Percentiles rank a stretch among this genome's conserved stretches.
phyloP scores from a whole-genome alignment of 208 protist species.

The Leishmania guyanensis region DNA sequence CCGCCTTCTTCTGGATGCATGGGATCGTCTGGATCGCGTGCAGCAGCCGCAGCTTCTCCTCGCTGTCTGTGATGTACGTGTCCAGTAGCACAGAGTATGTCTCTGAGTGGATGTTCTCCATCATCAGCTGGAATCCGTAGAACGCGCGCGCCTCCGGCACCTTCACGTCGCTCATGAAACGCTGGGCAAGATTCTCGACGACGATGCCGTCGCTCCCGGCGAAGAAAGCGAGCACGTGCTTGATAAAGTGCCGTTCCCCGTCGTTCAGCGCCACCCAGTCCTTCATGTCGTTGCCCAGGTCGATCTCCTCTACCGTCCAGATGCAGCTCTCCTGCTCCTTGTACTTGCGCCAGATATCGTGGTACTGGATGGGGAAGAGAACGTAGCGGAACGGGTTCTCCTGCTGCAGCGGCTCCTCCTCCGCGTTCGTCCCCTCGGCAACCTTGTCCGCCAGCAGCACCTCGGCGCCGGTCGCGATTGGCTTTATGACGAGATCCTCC shows the following conservation, averaged over 20 bases:
- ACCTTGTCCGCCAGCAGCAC: slow-evolving; percentile 17
- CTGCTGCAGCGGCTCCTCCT: slow-evolving; percentile 92
- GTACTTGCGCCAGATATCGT: slow-evolving; percentile 99
- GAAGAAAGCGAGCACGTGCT: slow-evolving; percentile 99
- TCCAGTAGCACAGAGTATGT: slow-evolving; percentile 94
- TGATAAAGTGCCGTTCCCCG: slow-evolving; percentile 98
- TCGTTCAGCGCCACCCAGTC: slow-evolving; percentile 96
- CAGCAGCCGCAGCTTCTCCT: slow-evolving; percentile 95
- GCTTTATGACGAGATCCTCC: slow-evolving; percentile 10
- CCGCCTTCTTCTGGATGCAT: slow-evolving; percentile 97
- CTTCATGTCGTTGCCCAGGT: slow-evolving; percentile 94
- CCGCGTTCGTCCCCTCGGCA: slow-evolving; percentile 12
- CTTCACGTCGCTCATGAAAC: slow-evolving; percentile 98
- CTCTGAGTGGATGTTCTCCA: slow-evolving; percentile 99
- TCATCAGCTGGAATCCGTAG: slow-evolving; percentile 99
- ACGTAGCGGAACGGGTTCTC: slow-evolving; percentile 98
- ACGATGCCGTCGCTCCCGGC: slow-evolving; percentile 99
- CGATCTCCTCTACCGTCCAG: slow-evolving; percentile 99
- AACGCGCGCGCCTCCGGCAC: slow-evolving; percentile 98
- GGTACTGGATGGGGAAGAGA: slow-evolving; percentile 98
- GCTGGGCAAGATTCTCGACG: slow-evolving; percentile 96
- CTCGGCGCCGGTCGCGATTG: slow-evolving; percentile 1
- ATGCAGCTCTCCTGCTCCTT: slow-evolving; percentile 98
- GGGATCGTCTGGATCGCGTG: slow-evolving; percentile 97
- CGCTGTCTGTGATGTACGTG: slow-evolving; percentile 96